Conservation (phyloP, 768 basidiomycete genomes). For the Terana coerulea region DNA sequence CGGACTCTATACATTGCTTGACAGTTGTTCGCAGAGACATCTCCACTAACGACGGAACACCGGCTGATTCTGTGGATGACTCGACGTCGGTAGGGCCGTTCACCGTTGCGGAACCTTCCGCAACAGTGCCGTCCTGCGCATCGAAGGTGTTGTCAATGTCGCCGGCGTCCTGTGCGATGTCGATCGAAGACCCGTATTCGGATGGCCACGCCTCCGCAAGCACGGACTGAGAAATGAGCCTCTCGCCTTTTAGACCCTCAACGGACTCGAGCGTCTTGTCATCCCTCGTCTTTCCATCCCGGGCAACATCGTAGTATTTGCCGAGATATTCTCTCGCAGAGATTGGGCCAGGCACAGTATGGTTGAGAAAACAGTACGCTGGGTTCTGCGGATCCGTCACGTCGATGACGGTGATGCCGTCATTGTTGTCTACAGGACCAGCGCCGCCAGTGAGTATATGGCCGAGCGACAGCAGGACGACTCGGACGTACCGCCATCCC, state of each 20-base stretch:
- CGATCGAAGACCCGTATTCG: not conserved
- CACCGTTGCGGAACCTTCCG: too few relatives aligned
- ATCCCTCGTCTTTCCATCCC: not conserved
- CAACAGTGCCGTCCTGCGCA: too few relatives aligned
- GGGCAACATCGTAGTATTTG: not conserved
- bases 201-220: slow-evolving; percentile 11
- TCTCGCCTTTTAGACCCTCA: too few relatives aligned
- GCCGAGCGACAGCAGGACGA: not conserved
- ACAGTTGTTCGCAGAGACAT: slow-evolving; percentile 27
- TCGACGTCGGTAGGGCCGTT: not conserved
- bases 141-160: too few relatives aligned
- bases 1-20: slow-evolving; percentile 20
- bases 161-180: too few relatives aligned
- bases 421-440: slow-evolving; percentile 31
- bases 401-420: slow-evolving; percentile 34
- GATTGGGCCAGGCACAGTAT: not conserved
- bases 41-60: slow-evolving; percentile 25
- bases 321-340: slow-evolving; percentile 9
- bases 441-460: not conserved
- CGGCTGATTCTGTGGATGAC: too few relatives aligned
- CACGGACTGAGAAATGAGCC: too few relatives aligned
- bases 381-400: slow-evolving; percentile 26
- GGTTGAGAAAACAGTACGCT: slow-evolving; percentile 25
- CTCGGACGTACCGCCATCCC: slow-evolving; percentile 23
- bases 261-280: too few relatives aligned